Conservation (phyloP, 2,329 filamentous ascomycete species). For the Aureobasidium pullulans region DNA sequence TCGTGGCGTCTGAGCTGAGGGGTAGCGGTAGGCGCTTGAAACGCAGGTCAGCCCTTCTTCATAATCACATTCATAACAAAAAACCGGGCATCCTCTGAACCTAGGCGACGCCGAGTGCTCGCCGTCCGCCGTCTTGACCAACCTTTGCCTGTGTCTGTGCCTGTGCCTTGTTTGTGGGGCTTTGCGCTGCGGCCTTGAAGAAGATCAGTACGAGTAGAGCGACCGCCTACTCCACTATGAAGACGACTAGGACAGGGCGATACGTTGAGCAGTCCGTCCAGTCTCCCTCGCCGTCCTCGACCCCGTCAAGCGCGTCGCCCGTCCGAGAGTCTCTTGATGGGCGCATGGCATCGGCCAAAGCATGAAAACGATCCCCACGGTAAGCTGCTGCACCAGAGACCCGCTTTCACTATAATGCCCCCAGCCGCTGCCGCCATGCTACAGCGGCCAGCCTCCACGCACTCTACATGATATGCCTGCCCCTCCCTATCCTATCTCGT, state of each 20-base stretch:
- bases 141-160: neutral
- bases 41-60: slow-evolving; percentile 3
- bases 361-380: slow-evolving; percentile 42
- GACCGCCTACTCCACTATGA: slow-evolving; percentile 27
- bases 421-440: slow-evolving; percentile 12
- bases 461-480: neutral
- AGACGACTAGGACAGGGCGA: slow-evolving; percentile 17
- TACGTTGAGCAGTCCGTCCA: slow-evolving; percentile 6
- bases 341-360: slow-evolving; percentile 24
- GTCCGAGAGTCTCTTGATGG: neutral
- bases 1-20: slow-evolving; percentile 10
- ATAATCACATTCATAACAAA: slow-evolving; percentile 8
- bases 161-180: slow-evolving; percentile 15
- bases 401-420: slow-evolving; percentile 5
- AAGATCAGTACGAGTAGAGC: neutral
- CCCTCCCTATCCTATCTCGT: slow-evolving; percentile 3
- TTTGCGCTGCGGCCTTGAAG: slow-evolving; percentile 4
- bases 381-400: slow-evolving; percentile 21
- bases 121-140: slow-evolving; percentile 4
- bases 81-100: slow-evolving; percentile 3
- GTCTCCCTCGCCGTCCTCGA: neutral
- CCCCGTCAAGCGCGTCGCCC: neutral
- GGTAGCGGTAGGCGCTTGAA: slow-evolving; percentile 8
- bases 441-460: neutral
- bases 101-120: slow-evolving; percentile 10